A percentile compares a stretch with the other conserved stretches of the same genome.
These are phyloP conservation scores for Aspergillus uvarum DNA, from an alignment of 2,329 filamentous ascomycete genomes.

Conservation along the genomic window DNA sequence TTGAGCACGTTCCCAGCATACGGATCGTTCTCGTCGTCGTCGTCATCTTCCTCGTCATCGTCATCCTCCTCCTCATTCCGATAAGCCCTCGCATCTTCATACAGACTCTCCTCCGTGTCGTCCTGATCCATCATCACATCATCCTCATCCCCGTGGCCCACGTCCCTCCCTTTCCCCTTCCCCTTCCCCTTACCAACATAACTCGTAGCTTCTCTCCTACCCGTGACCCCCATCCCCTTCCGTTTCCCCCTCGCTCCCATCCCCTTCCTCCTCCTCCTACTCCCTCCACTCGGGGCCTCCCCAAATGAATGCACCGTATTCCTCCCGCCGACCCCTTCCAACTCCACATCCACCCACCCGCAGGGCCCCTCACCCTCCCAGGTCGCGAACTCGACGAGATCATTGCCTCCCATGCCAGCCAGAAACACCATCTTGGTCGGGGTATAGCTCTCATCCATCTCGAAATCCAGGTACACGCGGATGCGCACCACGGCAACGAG, in stretches of 20 bases:
- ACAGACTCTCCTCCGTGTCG: conserved; percentile 25
- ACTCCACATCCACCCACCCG: conserved; percentile 87
- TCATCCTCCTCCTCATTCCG: conserved; percentile 29
- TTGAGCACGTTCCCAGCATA: conserved; percentile 72
- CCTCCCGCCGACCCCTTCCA: conserved; percentile 59
- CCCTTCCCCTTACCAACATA: conserved; percentile 6
- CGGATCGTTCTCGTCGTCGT: conserved; percentile 31
- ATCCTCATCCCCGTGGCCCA: not conserved
- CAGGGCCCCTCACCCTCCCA: conserved; percentile 75
- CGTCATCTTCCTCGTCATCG: conserved; percentile 25
- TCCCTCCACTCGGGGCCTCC: conserved; percentile 2
- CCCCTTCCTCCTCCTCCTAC: not conserved
- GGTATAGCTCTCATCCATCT: conserved; percentile 92
- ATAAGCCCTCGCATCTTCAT: conserved; percentile 30
- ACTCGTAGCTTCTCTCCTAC: not conserved
- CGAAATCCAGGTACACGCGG: conserved; percentile 73
- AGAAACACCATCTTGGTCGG: conserved; percentile 88
- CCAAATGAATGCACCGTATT: conserved; percentile 33
- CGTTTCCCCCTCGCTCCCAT: not conserved
- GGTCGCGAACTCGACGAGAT: conserved; percentile 81
- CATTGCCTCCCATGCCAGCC: conserved; percentile 87
- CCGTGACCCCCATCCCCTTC: not conserved
- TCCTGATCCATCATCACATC: conserved; percentile 29
- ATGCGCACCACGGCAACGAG: conserved; percentile 52
- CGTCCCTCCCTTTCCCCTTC: conserved; percentile 21